Conservation (phyloP, 1,284 basidiomycete species). For the Ustilago trichophora region DNA sequence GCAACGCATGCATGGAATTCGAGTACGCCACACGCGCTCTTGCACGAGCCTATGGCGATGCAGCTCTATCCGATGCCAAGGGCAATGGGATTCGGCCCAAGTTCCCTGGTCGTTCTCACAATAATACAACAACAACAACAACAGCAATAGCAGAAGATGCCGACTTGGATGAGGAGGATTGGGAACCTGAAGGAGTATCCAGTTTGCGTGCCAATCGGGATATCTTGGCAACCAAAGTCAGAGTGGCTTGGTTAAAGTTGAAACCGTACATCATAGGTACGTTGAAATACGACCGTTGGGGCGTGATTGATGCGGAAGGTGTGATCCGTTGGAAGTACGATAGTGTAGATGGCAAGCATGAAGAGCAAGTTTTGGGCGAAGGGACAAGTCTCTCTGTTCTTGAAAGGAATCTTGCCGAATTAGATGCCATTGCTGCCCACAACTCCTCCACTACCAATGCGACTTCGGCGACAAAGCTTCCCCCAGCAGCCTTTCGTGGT, state of each 20-base stretch:
- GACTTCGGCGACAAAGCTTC: not conserved
- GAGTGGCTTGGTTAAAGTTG: conserved; percentile 57
- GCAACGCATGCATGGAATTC: conserved; percentile 45
- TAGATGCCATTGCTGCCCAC: conserved; percentile 47
- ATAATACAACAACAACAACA: too few relatives aligned
- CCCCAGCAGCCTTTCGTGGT: too few relatives aligned
- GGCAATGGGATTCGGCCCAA: conserved; percentile 19
- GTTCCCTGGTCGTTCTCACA: too few relatives aligned
- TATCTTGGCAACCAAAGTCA: conserved; percentile 57
- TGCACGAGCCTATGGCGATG: conserved; percentile 34
- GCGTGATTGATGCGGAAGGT: conserved; percentile 44
- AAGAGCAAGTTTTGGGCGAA: conserved; percentile 53
- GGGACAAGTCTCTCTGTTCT: conserved; percentile 50
- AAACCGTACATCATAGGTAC: conserved; percentile 55
- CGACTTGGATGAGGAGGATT: conserved; percentile 38
- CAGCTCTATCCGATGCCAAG: conserved; percentile 28
- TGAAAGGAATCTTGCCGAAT: conserved; percentile 42
- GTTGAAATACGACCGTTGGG: conserved; percentile 52
- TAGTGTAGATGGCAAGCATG: conserved; percentile 40
- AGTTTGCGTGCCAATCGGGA: conserved; percentile 54
- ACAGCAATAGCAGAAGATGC: not conserved
- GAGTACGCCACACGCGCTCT: conserved; percentile 53
- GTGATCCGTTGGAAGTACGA: conserved; percentile 53
- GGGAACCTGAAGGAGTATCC: conserved; percentile 38
- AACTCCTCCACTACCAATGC: not conserved